Base-by-base conservation (phyloP, 176 grass and related monocot species). In the Dendrocalamus sinicus region DNA sequence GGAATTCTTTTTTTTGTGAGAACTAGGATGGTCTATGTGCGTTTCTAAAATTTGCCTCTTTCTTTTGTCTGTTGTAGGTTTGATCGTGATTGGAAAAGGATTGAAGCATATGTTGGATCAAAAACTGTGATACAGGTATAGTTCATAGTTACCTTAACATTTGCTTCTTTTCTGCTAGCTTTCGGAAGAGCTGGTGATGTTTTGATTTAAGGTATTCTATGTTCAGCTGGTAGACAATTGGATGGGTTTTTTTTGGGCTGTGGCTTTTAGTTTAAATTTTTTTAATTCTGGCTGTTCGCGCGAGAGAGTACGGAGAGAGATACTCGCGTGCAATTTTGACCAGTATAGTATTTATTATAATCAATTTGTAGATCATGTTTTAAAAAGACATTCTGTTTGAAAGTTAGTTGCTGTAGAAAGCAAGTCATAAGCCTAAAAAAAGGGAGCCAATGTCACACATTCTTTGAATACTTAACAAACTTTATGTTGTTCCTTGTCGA, bases 61-160 rank as follows among this genome's bases (percentile, higher is more conserved):
- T 59, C 7, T 24, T 90, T 87, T 81, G 40, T 20, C 61, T 83
- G 19, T 47, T 76, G 20, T 89, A 96, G 94, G 85, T 96, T 96
- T 75, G 94, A 93, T 79, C 94, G 94, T 81, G 94, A 96, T 82
- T 96, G 94, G 94, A 96, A 93, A 82, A 96, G 93, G 32, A 96
- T 96, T 13, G 89, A 96, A 86, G 87, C 91, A 43, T 96, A 90
- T 70, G 86, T 96, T 88, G 94, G 94, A 57, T 92, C 94, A 11
- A 96, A 96, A 81, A 96, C 94, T 72, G 91, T 90, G n/a, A 96
- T 93, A 88, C 94, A 96, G 94, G 94, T 96, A 91, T 76, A 0
- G 5, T 58, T 37, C 6, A 53, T 73, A 61, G 19, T n/a, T 16
- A 51, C 2, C 28, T 23, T 17, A 37, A 30, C 13, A 46, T 37